Evolutionary conservation across 257 asterid species (phyloP), one percentile per base, ranked within the genome.

Genomic region (Scutellaria barbata): DNA sequence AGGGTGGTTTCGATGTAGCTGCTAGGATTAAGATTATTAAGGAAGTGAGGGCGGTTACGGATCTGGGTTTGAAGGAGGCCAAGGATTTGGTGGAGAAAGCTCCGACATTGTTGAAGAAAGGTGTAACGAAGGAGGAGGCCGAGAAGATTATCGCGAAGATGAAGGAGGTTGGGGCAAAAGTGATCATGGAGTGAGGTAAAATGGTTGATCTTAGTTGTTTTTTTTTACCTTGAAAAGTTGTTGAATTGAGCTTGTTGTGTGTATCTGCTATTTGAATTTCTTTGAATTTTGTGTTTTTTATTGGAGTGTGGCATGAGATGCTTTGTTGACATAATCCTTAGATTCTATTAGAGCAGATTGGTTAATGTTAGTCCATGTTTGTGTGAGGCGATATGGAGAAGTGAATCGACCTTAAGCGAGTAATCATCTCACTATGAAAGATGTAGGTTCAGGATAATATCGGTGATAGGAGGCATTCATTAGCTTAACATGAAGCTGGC

Each of bases 41-140:
- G 90, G 98, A 92, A 80, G 98, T 92, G 46, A 87, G 98, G 65
- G 83, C 96, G 42, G 88, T 84, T 73, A 92, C 98, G 18, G 88
- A 85, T 78, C 76, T 92, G 74, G 98, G 98, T 6, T 84, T 92
- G 90, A 92, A 92, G 76, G 98, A 92, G 76, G 98, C 98, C 1
- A 92, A 92, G 81, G 98, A 92, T 59, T 82, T 92, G 88, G 98
- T 92, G 78, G 98, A 92, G 82, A 92, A 92, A 79, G 98, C 96
- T 6, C 98, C 98, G 0, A 85, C 92, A 1, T 81, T 88, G 83
- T 79, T 92, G 90, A 92, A 90, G 89, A 92, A 92, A 77, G 98
- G 98, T n/a, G 96, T 92, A 50, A 76, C 91, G 0, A 92, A 90
- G 80, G 98, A 85, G n/a, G 98, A 90, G 65, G 98, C 88, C 0